Conservation (phyloP, 352 stramenopile species). For the Halophytophthora batemanensis region DNA sequence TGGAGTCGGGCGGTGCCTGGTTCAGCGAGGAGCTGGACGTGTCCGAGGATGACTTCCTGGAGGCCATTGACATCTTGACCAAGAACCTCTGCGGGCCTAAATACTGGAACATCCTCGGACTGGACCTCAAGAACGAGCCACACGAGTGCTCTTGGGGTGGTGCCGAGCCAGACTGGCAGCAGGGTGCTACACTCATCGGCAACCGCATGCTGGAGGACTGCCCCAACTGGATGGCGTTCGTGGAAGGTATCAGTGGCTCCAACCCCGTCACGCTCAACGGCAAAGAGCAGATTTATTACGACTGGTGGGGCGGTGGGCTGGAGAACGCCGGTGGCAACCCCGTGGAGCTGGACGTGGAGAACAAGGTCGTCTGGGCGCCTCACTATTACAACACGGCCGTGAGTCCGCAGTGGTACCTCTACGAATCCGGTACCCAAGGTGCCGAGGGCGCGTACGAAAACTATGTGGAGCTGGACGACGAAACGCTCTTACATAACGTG, state of each 20-base stretch:
- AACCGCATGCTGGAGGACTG: constrained; percentile 59
- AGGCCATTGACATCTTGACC: constrained; percentile 52
- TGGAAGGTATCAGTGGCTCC: constrained; percentile 49
- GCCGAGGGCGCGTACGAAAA: constrained; percentile 10
- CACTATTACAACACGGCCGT: constrained; percentile 77
- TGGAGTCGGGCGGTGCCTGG: constrained; percentile 52
- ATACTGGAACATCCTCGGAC: constrained; percentile 67
- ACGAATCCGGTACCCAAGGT: constrained; percentile 30
- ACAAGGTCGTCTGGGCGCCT: constrained; percentile 66
- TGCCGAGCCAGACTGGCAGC: constrained; percentile 37
- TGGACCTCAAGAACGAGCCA: constrained; percentile 72
- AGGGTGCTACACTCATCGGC: constrained; percentile 54
- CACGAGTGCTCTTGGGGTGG: constrained; percentile 51
- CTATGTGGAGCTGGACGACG: constrained; percentile 49
- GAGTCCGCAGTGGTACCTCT: constrained; percentile 57
- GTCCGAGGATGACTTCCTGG: constrained; percentile 49
- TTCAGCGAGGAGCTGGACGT: constrained; percentile 50
- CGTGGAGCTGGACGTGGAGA: constrained; percentile 31
- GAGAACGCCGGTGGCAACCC: constrained; percentile 34
- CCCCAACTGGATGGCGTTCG: constrained; percentile 62
- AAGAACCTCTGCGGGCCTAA: constrained; percentile 41
- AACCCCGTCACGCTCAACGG: constrained; percentile 34
- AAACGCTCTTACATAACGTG: constrained; percentile 39
- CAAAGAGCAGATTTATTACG: constrained; percentile 33
- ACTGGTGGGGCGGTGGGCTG: constrained; percentile 67